Evolutionary conservation across 768 basidiomycete genomes (phyloP).

Genomic region (Pleurotus giganteus): DNA sequence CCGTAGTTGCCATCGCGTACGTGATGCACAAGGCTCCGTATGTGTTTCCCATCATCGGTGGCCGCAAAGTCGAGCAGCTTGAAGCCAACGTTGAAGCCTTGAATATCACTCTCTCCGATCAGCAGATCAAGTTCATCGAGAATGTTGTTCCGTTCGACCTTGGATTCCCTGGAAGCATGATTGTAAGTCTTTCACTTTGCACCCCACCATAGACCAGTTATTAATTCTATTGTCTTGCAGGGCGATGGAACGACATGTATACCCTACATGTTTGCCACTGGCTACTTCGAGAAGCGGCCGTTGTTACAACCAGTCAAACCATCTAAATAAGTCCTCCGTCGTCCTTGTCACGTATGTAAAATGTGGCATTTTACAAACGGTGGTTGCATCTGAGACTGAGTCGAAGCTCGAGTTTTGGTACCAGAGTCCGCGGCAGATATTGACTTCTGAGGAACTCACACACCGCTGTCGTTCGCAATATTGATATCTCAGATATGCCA

Average conservation of each 20-base stretch:
- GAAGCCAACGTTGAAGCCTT: conserved; percentile 47
- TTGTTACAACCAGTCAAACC: background rate
- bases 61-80: conserved; percentile 51
- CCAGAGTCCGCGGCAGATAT: too few relatives aligned
- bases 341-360: too few relatives aligned
- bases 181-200: conserved; percentile 21
- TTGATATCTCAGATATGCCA: too few relatives aligned
- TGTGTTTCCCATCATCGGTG: conserved; percentile 50
- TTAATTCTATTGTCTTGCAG: background rate
- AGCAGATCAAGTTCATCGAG: conserved; percentile 46
- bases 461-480: too few relatives aligned
- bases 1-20: conserved; percentile 48
- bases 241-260: background rate
- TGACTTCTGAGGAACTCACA: too few relatives aligned
- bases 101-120: conserved; percentile 35
- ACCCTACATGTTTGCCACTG: background rate
- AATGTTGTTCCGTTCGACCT: conserved; percentile 36
- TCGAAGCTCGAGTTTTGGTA: too few relatives aligned
- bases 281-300: background rate
- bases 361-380: too few relatives aligned
- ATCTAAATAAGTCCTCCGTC: too few relatives aligned
- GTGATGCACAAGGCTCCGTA: conserved; percentile 51
- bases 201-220: background rate
- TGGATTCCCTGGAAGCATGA: conserved; percentile 39
- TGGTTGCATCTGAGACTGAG: too few relatives aligned